Evolutionary conservation across 768 basidiomycete species (phyloP), one percentile per base, ranked within the genome.

Genomic region (Jaapia argillacea): DNA sequence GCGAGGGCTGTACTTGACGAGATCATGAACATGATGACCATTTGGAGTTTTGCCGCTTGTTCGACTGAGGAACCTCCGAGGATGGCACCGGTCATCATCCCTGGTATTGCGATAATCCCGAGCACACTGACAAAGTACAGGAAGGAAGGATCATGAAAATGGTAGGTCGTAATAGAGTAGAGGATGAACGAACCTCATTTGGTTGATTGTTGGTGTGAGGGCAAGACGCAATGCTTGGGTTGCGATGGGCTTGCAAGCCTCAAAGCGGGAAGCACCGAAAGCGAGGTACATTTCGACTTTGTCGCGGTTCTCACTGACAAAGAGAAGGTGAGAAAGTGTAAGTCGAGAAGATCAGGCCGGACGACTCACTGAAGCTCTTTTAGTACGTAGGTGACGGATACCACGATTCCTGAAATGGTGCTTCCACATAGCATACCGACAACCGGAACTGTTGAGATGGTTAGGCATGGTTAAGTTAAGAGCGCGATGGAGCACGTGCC

Each of bases 1-100:
- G 83, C 75, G 21, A 93, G 71, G 0, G 81, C 76, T 0, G 84
- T 83, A 45, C 78, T 74, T 0, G 88, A 79, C 2, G 81, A 79
- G 36, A 92, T 87, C 83, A 92, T 86, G 62, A 93, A 92, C 79
- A 91, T 86, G 64, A 93, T 88, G 45, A 93, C 79, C 82, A 91
- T 91, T 53, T 92, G 91, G 13, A 92, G 64, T 41, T 79, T 77
- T 2, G 86, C 86, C 0, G 90, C 91, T 60, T 89, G 87, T 16
- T 86, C 72, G 33, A 92, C 85, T 24, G 81, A 80, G 7, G 85
- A 75, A 0, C 89, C 90, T 10, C 86, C 91, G 10, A 92, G 77
- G 47, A 93, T 82, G 4, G 90, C 86, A 50, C 90, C 90, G 0
- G 85, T 88, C 85, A 92, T 89, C 86, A 88, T 90, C 3, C 88